phyloP scores from a whole-genome alignment of 495 filamentous ascomycete species.

The Aspergillus carlsbadensis region DNA sequence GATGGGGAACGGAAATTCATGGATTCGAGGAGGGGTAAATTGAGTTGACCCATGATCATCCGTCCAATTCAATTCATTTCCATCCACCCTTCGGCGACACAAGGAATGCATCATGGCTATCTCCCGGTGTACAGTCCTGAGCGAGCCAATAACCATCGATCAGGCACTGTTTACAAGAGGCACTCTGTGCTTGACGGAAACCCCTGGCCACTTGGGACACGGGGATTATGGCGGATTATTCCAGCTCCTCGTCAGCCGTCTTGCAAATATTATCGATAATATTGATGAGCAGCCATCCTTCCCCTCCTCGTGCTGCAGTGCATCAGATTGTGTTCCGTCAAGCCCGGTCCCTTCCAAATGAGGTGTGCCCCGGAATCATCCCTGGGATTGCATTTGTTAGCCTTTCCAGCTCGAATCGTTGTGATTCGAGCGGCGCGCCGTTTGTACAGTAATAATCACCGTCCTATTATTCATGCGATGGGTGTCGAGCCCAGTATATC shows the following conservation, averaged over 20 bases:
- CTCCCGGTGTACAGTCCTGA: constrained; percentile 6
- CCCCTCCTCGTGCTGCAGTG: not conserved
- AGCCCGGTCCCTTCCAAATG: not conserved
- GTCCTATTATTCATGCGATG: not conserved
- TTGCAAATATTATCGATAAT: not conserved
- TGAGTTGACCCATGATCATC: constrained; percentile 2
- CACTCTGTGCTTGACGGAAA: not conserved
- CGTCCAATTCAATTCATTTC: not conserved
- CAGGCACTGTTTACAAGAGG: constrained; percentile 4
- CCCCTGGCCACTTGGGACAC: constrained; percentile 7
- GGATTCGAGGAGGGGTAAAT: constrained; percentile 17
- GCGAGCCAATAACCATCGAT: constrained; percentile 17
- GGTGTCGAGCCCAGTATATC: not conserved
- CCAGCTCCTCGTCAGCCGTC: constrained; percentile 5
- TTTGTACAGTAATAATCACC: not conserved
- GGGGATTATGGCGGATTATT: constrained; percentile 14
- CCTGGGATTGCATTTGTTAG: no score
- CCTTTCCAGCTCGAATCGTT: not conserved
- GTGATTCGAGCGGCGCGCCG: not conserved
- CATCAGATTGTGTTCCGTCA: not conserved
- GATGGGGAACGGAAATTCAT: not conserved
- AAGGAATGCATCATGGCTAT: constrained; percentile 10
- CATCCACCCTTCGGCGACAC: constrained; percentile 6
- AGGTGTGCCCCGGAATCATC: not conserved
- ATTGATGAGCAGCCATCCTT: not conserved